Conservation (phyloP, 208 protist species). For the Crithidia fasciculata region DNA sequence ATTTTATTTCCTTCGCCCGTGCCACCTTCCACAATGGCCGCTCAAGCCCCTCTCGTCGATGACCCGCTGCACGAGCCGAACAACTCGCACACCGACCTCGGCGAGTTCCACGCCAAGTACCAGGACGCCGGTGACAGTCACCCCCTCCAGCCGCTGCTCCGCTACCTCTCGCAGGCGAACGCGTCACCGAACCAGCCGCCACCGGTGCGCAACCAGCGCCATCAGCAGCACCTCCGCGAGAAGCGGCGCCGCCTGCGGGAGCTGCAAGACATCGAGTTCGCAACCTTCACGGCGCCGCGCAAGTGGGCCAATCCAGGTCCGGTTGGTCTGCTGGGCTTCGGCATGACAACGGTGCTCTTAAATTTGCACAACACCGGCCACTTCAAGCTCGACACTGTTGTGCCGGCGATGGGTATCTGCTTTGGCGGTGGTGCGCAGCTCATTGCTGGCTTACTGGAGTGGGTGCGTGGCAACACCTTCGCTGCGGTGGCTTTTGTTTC, state of each 20-base stretch:
- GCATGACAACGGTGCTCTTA: slow-evolving; percentile 57
- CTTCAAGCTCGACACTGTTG: slow-evolving; percentile 32
- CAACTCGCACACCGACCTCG: slow-evolving; percentile 3
- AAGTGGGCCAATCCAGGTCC: slow-evolving; percentile 37
- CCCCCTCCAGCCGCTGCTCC: background rate
- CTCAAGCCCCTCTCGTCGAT: background rate
- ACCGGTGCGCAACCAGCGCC: background rate
- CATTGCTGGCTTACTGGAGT: slow-evolving; percentile 52
- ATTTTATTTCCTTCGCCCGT: too few relatives aligned
- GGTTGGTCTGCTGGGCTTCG: slow-evolving; percentile 52
- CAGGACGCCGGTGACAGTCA: background rate
- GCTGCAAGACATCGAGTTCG: slow-evolving; percentile 9
- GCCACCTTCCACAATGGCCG: background rate
- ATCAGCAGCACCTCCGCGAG: background rate
- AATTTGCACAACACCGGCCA: slow-evolving; percentile 46
- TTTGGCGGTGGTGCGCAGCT: slow-evolving; percentile 54
- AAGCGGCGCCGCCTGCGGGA: background rate
- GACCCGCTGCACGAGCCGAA: slow-evolving; percentile 6
- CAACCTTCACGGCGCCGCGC: background rate
- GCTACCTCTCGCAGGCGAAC: background rate
- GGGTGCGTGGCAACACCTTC: slow-evolving; percentile 48
- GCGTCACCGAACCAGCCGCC: background rate
- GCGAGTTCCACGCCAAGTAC: slow-evolving; percentile 9
- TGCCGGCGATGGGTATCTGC: slow-evolving; percentile 43
- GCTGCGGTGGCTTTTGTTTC: slow-evolving; percentile 30